phyloP scores from a whole-genome alignment of 192 early-diverging fungal species.

The Backusella mclennaniae region DNA sequence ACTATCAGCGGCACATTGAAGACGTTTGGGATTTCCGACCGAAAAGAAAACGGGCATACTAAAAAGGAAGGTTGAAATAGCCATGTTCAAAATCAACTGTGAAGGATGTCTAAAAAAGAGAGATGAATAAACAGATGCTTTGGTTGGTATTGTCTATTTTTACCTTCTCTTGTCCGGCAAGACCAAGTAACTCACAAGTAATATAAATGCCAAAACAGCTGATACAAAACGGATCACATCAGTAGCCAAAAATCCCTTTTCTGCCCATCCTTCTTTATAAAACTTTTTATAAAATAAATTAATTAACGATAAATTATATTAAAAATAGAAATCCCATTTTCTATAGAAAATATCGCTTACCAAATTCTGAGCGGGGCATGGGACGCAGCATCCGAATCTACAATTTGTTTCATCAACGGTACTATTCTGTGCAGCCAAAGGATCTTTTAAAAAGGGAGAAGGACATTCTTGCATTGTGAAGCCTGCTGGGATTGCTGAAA shows the following conservation, averaged over 20 bases:
- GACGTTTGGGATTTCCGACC: slow-evolving; percentile 34
- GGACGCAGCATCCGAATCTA: slow-evolving; percentile 49
- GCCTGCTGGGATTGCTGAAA: slow-evolving; percentile 13
- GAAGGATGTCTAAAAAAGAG: slow-evolving; percentile 27
- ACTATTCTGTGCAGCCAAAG: slow-evolving; percentile 19
- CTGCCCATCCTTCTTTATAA: slow-evolving; percentile 39
- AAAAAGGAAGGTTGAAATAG: slow-evolving; percentile 48
- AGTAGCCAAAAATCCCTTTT: slow-evolving; percentile 42
- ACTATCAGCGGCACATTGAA: slow-evolving; percentile 41
- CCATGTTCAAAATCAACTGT: slow-evolving; percentile 46
- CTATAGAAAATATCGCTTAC: neutral
- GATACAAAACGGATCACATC: slow-evolving; percentile 46
- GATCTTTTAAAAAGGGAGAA: slow-evolving; percentile 42
- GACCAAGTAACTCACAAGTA: slow-evolving; percentile 45
- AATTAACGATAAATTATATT: neutral
- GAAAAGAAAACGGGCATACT: slow-evolving; percentile 46
- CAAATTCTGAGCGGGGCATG: slow-evolving; percentile 49
- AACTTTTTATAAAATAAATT: slow-evolving; percentile 16
- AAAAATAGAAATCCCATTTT: neutral
- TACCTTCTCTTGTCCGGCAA: slow-evolving; percentile 46
- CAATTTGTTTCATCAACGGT: slow-evolving; percentile 32
- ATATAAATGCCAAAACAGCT: slow-evolving; percentile 32
- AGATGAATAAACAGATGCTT: too few species aligned
- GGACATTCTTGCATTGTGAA: slow-evolving; percentile 32
- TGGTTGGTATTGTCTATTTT: too few species aligned